Evolutionary conservation across 1,139 yeast species (phyloP).

Genomic region (Yamadazyma membranifaciens): DNA sequence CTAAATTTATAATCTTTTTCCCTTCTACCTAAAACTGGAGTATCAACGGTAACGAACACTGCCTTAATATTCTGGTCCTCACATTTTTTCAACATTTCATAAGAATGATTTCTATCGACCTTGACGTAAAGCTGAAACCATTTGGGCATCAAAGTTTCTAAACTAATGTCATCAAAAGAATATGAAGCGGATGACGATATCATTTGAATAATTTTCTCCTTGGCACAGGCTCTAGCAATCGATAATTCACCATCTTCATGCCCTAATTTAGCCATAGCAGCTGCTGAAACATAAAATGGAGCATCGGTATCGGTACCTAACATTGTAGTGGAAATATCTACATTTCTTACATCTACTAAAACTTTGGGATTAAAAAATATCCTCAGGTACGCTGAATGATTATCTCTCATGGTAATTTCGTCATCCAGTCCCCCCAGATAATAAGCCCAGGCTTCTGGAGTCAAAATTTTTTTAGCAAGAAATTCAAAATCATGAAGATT

Average conservation of each 20-base stretch:
- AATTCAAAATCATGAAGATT: conserved; percentile 73
- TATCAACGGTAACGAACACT: conserved; percentile 27
- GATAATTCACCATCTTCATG: conserved; percentile 55
- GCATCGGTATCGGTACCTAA: conserved; percentile 48
- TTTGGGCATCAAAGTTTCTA: conserved; percentile 20
- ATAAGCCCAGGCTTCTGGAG: conserved; percentile 78
- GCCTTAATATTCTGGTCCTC: conserved; percentile 25
- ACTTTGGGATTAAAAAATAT: conserved; percentile 77
- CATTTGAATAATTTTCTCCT: conserved; percentile 52
- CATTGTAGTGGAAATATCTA: conserved; percentile 52
- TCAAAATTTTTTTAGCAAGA: conserved; percentile 67
- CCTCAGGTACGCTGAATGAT: conserved; percentile 77
- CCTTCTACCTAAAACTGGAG: conserved; percentile 24
- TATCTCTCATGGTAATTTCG: conserved; percentile 79
- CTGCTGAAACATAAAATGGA: conserved; percentile 59
- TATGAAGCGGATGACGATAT: conserved; percentile 56
- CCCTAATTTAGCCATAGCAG: conserved; percentile 56
- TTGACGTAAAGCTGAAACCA: conserved; percentile 49
- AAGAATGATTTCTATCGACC: conserved; percentile 24
- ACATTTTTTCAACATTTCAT: conserved; percentile 20
- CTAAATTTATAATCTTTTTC: conserved; percentile 25
- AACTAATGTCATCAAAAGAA: conserved; percentile 55
- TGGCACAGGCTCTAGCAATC: conserved; percentile 49
- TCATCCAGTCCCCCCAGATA: conserved; percentile 89
- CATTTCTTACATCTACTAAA: conserved; percentile 57